Evolutionary conservation across 139 green algal genomes (phyloP).

Genomic region (Coelastrella sp.): DNA sequence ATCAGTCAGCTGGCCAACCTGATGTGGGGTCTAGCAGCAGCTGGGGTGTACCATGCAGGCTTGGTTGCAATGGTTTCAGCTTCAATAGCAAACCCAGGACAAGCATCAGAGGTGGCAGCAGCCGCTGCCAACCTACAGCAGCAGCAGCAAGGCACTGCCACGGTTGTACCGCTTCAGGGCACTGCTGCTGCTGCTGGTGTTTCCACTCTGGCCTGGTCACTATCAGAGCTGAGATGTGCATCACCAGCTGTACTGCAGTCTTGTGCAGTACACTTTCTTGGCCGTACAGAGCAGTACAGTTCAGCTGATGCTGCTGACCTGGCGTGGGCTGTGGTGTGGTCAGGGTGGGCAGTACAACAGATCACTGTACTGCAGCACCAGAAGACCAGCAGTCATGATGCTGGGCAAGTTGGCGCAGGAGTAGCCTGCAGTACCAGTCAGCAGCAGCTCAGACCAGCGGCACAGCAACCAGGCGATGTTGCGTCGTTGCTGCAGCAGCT

Average conservation of each 20-base stretch:
- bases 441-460: conserved; percentile 6
- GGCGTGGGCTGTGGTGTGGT: conserved; percentile 32
- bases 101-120: neutral
- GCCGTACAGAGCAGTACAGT: neutral
- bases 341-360: neutral
- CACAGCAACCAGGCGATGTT: neutral
- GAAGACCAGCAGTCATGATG: neutral
- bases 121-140: neutral
- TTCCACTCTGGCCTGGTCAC: conserved; percentile 26
- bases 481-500: conserved; percentile 1
- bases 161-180: neutral
- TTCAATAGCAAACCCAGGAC: neutral
- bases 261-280: neutral
- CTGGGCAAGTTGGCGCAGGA: neutral
- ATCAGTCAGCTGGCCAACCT: conserved; percentile 12
- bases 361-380: neutral
- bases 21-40: conserved; percentile 35
- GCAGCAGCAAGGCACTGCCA: neutral
- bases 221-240: conserved; percentile 9
- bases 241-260: neutral
- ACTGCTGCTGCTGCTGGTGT: neutral
- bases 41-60: conserved; percentile 4
- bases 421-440: no score
- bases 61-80: neutral
- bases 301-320: conserved; percentile 30